Evolutionary conservation across 2,329 filamentous ascomycete genomes (phyloP), one percentile per base, ranked within the genome.

Genomic region (Epichloe glyceriae): DNA sequence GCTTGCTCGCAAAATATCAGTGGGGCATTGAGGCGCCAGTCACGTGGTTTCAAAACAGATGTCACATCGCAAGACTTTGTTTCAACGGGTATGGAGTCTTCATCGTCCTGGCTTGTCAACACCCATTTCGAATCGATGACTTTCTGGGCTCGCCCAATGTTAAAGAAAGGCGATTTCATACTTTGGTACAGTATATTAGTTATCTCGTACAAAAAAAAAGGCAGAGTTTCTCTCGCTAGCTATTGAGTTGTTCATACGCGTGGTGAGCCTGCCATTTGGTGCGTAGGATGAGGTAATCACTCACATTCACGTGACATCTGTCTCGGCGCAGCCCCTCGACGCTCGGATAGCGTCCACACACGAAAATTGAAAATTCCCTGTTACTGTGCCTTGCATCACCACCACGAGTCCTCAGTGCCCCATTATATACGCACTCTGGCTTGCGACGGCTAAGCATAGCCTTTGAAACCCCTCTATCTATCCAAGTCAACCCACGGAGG

Each of bases 291-390:
- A 66, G 52, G 54, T 64, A 64, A 65, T 40, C 45, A 51, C 2
- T 39, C n/a, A 5, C 22, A 17, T 7, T 33, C 67, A 69, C 67
- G 66, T 69, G 66, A 68, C 54, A 26, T 50, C 49, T 37, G 47
- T 47, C 53, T 52, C 52, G 53, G 53, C 53, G 52, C 57, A 70
- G 65, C 68, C 68, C 68, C 68, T 70, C 67, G 62, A 59, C 57
- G 61, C 62, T 67, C 66, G 64, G 60, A 66, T 67, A 68, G 65
- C 63, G 68, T 64, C 66, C 68, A 70, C 68, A 71, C 68, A 70
- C 63, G 65, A 70, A 70, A 67, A 67, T 67, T 62, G 67, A 71
- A 71, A 70, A 69, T 67, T 69, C 65, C 59, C 61, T 61, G 56
- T 53, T 53, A 46, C 50, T 52, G 59, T 58, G 61, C 62, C 58